phyloP scores from a whole-genome alignment of 768 basidiomycete genomes.

The Sarcomyxa edulis region DNA sequence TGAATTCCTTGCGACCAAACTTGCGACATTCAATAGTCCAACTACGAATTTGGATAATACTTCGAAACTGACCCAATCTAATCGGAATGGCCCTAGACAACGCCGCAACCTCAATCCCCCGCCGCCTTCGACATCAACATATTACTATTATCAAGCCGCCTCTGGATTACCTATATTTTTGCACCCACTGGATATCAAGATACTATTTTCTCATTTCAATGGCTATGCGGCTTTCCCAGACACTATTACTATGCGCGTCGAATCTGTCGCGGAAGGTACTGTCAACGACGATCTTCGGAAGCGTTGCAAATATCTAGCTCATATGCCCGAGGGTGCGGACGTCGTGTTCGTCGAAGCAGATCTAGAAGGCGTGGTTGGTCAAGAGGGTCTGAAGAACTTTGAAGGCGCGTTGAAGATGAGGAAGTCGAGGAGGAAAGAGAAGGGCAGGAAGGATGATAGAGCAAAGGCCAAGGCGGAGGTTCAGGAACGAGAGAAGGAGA shows the following conservation, averaged over 20 bases:
- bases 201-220: slow-evolving; percentile 79
- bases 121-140: slow-evolving; percentile 83
- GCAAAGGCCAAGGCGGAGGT: slow-evolving; percentile 78
- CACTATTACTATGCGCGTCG: slow-evolving; percentile 73
- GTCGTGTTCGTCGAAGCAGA: slow-evolving; percentile 93
- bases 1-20: slow-evolving; percentile 49
- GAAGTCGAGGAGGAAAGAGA: slow-evolving; percentile 69
- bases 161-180: slow-evolving; percentile 90
- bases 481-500: slow-evolving; percentile 58
- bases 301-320: slow-evolving; percentile 92
- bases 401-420: slow-evolving; percentile 78
- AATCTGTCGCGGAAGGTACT: slow-evolving; percentile 66
- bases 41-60: slow-evolving; percentile 2
- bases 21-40: slow-evolving; percentile 12
- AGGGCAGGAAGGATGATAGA: slow-evolving; percentile 80
- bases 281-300: slow-evolving; percentile 93
- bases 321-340: slow-evolving; percentile 88
- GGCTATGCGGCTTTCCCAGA: slow-evolving; percentile 83
- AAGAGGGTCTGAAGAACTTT: slow-evolving; percentile 74
- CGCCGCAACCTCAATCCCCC: slow-evolving; percentile 82
- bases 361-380: slow-evolving; percentile 70
- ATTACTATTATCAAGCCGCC: slow-evolving; percentile 94
- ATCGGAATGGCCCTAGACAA: slow-evolving; percentile 46
- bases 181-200: slow-evolving; percentile 93
- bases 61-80: slow-evolving; percentile 14